Conservation (phyloP, 306 rosid species). For the Prosopis cineraria region DNA sequence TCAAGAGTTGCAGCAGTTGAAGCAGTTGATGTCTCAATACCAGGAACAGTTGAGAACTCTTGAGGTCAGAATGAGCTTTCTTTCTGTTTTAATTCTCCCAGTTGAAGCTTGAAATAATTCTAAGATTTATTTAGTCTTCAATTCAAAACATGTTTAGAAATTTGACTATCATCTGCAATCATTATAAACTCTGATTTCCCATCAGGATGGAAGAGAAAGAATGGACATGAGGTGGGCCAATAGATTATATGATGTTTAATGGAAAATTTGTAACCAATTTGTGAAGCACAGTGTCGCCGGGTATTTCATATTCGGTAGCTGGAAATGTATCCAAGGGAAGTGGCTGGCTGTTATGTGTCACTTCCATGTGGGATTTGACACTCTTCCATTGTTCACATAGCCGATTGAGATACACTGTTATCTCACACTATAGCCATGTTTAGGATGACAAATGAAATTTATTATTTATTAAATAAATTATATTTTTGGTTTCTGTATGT, state of each 20-base stretch:
- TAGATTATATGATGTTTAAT: constrained; percentile 6
- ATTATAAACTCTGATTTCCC: not conserved
- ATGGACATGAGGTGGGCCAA: not conserved
- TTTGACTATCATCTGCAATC: not conserved
- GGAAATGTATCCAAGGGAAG: not conserved
- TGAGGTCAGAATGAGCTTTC: constrained; percentile 62
- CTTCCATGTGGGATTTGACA: not conserved
- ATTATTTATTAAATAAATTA: not conserved
- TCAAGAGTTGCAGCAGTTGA: constrained; percentile 75
- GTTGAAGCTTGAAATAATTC: not conserved
- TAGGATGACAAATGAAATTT: not conserved
- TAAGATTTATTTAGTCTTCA: not conserved
- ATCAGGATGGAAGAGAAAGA: constrained; percentile 6
- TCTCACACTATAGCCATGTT: not conserved
- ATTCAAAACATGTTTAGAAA: not conserved
- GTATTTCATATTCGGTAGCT: constrained; percentile 12
- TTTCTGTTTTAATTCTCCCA: not conserved
- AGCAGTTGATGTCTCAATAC: constrained; percentile 78
- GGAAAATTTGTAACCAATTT: constrained; percentile 1
- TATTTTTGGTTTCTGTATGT: not conserved
- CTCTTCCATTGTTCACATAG: not conserved
- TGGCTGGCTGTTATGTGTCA: not conserved
- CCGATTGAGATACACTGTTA: not conserved
- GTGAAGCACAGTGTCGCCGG: constrained; percentile 11
- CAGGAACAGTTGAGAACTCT: constrained; percentile 84